Percentiles rank a stretch among this genome's conserved stretches.
phyloP scores from a whole-genome alignment of 208 protist genomes.

The Vickermania ingenoplastis region DNA sequence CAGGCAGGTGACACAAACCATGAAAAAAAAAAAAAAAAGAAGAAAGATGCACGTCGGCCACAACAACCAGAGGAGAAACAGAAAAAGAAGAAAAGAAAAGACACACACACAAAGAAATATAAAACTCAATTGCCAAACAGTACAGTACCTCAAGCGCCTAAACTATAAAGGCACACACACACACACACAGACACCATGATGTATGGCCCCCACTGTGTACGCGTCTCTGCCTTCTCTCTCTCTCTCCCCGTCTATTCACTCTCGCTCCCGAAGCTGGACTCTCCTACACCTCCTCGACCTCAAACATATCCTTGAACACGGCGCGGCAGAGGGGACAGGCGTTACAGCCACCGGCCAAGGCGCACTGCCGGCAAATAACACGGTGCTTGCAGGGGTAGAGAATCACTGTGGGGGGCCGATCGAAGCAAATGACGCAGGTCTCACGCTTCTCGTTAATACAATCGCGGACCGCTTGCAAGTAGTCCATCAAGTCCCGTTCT shows the following conservation, averaged over 20 bases:
- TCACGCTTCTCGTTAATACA: slow-evolving; percentile 58
- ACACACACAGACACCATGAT: background rate
- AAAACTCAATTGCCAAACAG: background rate
- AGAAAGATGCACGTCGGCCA: no score
- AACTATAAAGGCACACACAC: background rate
- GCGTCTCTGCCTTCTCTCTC: background rate
- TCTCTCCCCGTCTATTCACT: no score
- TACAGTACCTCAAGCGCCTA: no score
- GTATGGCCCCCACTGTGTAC: background rate
- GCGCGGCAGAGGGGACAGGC: slow-evolving; percentile 68
- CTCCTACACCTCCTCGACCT: slow-evolving; percentile 61
- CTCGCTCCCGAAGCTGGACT: no score
- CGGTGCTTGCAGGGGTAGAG: slow-evolving; percentile 79
- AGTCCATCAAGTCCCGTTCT: slow-evolving; percentile 80
- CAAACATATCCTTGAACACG: slow-evolving; percentile 72
- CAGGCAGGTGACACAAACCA: no score
- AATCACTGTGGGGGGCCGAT: slow-evolving; percentile 71
- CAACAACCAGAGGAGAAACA: no score
- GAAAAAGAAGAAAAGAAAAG: no score
- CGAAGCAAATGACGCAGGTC: slow-evolving; percentile 80
- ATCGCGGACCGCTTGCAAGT: slow-evolving; percentile 70
- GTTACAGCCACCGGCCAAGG: slow-evolving; percentile 15
- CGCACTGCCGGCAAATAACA: slow-evolving; percentile 68
- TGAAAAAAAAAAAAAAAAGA: no score
- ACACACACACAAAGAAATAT: background rate